These are phyloP conservation scores for Boletus edulis DNA, from an alignment of 768 basidiomycete species.

Conservation along the genomic window DNA sequence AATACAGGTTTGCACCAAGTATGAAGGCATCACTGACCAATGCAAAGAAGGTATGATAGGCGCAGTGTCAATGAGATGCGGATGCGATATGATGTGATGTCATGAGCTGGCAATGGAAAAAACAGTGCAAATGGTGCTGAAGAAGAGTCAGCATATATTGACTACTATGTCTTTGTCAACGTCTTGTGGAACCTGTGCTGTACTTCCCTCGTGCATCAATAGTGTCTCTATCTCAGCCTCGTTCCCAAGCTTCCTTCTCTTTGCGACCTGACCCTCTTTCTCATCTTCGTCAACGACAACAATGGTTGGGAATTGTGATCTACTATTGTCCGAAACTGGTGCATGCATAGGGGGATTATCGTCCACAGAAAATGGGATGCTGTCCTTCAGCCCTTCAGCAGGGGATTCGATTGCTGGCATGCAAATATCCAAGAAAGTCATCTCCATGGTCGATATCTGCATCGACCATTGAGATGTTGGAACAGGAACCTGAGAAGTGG, in stretches of 20 bases:
- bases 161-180: conserved; percentile 30
- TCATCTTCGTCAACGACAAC: conserved; percentile 53
- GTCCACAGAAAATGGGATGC: conserved; percentile 12
- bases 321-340: conserved; percentile 25
- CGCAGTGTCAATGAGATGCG: conserved; percentile 14
- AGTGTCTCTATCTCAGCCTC: background rate
- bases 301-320: conserved; percentile 51
- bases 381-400: conserved; percentile 15
- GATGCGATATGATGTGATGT: conserved; percentile 12
- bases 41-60: conserved; percentile 19
- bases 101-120: conserved; percentile 6
- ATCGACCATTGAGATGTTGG: background rate
- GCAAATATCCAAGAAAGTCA: conserved; percentile 14
- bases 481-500: background rate
- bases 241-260: conserved; percentile 45
- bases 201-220: background rate
- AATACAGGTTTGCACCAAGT: conserved; percentile 10
- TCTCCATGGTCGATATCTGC: background rate
- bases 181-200: conserved; percentile 5
- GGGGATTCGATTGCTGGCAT: background rate
- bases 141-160: conserved; percentile 23
- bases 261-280: conserved; percentile 51
- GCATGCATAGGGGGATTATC: conserved; percentile 31
- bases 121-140: background rate
- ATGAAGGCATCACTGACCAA: conserved; percentile 3